Evolutionary conservation across 2,329 filamentous ascomycete genomes (phyloP), one percentile per base, ranked within the genome.

Genomic region (Nannizziopsis arthrosporioides): DNA sequence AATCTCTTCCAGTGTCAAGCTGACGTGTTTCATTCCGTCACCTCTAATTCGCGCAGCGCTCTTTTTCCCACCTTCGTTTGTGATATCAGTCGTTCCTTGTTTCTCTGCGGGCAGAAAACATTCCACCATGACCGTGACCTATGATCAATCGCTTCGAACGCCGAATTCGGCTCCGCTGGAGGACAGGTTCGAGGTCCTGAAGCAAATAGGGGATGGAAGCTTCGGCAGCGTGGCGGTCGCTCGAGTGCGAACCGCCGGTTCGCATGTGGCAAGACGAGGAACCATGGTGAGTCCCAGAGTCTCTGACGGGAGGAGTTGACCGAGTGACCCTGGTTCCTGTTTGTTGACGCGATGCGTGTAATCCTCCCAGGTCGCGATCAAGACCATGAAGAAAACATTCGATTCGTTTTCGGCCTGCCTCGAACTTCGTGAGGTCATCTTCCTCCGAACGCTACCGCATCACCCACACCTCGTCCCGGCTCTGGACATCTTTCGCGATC

Each of bases 341-440:
- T 27, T 27, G 22, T 27, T 27, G 22, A 27, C 22, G 22, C 22
- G 22, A 27, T 4, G 22, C 7, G 22, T 27, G 22, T 4, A 27
- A 27, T 27, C 4, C 22, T 27, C 22, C 22, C 51, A 96, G 92
- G 85, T 98, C 60, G 92, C 92, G 38, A 95, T 98, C 71, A 98
- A 98, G 71, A 96, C 92, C 5, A 98, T 98, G 92, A 98, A 98
- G 76, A 98, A 98, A 78, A 89, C 84, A 0, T 98, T 96, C 60
- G 89, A 96, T 59, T 94, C 86, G 1, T 88, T 95, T 62, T 72
- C 78, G 12, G 84, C 88, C 45, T 98, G 92, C 65, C 71, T 95
- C 54, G 92, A 98, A 67, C 78, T 98, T 47, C 83, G 92, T 53
- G 92, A 98, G 67, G 92, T 98, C 55, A 92, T 98, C 63, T 98